Evolutionary conservation across 345 rosid species (phyloP).

Genomic region (Rhodamnia rubescens): DNA sequence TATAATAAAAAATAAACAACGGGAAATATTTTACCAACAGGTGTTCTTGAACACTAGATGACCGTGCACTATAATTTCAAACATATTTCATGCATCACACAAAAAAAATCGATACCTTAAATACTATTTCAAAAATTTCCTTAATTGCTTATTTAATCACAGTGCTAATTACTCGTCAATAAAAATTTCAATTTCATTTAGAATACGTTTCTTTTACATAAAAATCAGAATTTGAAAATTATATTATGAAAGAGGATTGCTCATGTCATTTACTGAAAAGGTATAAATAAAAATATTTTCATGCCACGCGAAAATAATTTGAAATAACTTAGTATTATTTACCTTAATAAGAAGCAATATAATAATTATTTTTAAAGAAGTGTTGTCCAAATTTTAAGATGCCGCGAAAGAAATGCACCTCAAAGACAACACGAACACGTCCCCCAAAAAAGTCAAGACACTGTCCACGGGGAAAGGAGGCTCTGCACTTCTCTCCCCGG

Average conservation of each 20-base stretch:
- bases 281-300: too few species aligned
- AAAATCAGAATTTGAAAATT: background rate
- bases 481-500: background rate
- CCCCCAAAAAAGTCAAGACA: background rate
- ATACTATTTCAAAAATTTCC: background rate
- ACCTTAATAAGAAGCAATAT: too few species aligned
- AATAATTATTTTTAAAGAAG: too few species aligned
- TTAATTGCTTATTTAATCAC: background rate
- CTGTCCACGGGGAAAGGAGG: background rate
- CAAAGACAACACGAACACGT: background rate
- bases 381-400: too few species aligned
- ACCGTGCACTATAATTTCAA: background rate
- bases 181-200: background rate
- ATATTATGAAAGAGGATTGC: too few species aligned
- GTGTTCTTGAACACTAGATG: background rate
- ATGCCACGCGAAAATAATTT: too few species aligned
- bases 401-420: too few species aligned
- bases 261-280: too few species aligned
- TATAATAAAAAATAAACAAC: background rate
- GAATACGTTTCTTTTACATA: fast-evolving
- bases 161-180: background rate
- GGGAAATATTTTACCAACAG: background rate
- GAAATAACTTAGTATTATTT: too few species aligned
- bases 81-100: background rate
- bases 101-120: background rate